Base-by-base conservation (phyloP, 2,329 filamentous ascomycete species). In the Ceratocystis variospora region DNA sequence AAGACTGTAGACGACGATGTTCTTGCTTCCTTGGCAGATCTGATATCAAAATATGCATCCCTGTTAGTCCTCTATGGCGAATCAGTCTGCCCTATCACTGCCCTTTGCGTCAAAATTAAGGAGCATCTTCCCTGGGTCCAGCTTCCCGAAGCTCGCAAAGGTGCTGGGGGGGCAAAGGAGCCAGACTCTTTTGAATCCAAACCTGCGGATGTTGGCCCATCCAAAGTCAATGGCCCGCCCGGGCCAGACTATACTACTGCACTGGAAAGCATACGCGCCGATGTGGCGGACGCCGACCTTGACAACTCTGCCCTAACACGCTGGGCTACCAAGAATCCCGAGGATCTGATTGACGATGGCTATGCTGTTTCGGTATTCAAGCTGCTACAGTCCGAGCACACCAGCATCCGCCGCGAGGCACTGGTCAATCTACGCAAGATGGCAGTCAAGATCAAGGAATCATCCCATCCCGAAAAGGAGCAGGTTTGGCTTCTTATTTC, bases 401-500 rank as follows among this genome's bases (percentile, higher is more conserved):
- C 80, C 45, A 87, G 88, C 73, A 87, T 96, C 70, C 84, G 92
- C 62, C 85, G 87, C 68, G 90, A 96, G 76, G 89, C 90, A 4
- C 77, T 88, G 19, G 83, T 80, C 48, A 87, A 85, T 70, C 79
- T 92, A 53, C 79, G 84, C 63, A 89, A 88, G 73, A 81, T 87
- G 74, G 81, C 83, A 0, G 76, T 77, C 41, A 84, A 83, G 72
- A 76, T 87, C 62, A 81, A 86, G 73, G 83, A 84, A 64, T 92
- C 88, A 0, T 81, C 83, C 0, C 86, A 91, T 71, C 81, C 86
- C 59, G 90, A 95, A 71, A 87, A 86, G 72, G 85, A 89, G 46
- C 87, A 92, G 68, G 77, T 92, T 4, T 92, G 88, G 78, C 80
- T 96, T 8, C 81, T 96, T 3, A 79, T 94, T 1, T 88, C 85